Conservation (phyloP, 176 grass and related monocot genomes). For the Oryza brachyantha region DNA sequence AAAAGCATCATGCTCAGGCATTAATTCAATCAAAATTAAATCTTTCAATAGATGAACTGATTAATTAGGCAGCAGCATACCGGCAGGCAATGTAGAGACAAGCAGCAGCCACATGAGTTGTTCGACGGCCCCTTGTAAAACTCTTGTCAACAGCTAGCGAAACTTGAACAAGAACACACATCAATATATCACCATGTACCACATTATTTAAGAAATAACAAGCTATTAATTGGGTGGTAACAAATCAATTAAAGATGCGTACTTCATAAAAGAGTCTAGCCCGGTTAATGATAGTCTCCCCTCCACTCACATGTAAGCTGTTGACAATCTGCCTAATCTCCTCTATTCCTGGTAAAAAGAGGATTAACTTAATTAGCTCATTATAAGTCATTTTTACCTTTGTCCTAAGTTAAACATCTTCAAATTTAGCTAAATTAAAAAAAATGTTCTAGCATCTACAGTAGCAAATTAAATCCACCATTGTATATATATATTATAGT, state of each 20-base stretch:
- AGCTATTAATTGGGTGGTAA: not conserved
- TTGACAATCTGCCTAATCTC: slow-evolving; percentile 65
- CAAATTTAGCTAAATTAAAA: too few relatives aligned
- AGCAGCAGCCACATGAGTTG: slow-evolving; percentile 68
- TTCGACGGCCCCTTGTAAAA: slow-evolving; percentile 79
- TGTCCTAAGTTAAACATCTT: too few relatives aligned
- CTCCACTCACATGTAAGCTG: slow-evolving; percentile 58
- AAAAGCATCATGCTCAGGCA: slow-evolving; percentile 2
- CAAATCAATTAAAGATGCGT: not conserved
- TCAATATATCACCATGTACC: not conserved
- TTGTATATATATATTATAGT: too few relatives aligned
- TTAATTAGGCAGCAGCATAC: slow-evolving; percentile 34
- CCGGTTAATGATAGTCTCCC: slow-evolving; percentile 47
- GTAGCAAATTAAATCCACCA: too few relatives aligned
- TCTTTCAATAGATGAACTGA: slow-evolving; percentile 11
- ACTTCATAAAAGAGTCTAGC: slow-evolving; percentile 74
- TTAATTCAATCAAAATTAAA: slow-evolving; percentile 1
- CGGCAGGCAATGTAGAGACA: slow-evolving; percentile 94
- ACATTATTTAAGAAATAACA: slow-evolving; percentile 13
- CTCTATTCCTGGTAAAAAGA: slow-evolving; percentile 61
- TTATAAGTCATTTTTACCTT: too few relatives aligned
- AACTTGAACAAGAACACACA: slow-evolving; percentile 41
- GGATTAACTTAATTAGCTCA: not conserved
- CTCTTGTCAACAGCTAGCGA: slow-evolving; percentile 75
- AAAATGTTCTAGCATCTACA: too few relatives aligned